phyloP scores from a whole-genome alignment of 192 early-diverging fungal species.

The Coemansia sp. region DNA sequence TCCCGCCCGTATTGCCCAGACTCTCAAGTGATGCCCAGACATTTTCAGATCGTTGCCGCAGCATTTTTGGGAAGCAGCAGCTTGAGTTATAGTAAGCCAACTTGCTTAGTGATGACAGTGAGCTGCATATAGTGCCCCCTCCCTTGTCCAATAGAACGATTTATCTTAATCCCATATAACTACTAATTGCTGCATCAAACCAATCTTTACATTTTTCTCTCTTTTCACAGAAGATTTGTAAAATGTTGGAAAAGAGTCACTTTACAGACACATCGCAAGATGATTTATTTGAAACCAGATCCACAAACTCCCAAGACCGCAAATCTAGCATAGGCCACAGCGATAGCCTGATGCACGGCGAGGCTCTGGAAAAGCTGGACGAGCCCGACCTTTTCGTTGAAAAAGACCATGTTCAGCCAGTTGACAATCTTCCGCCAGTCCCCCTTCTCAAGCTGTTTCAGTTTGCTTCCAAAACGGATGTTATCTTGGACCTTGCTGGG shows the following conservation, averaged over 20 bases:
- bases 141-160: no score
- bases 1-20: background rate
- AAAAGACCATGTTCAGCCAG: background rate
- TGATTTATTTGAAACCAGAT: conserved; percentile 6
- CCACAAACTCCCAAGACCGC: conserved; percentile 2
- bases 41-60: no score
- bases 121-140: no score
- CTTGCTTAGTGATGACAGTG: no score
- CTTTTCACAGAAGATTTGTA: background rate
- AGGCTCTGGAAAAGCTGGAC: conserved; percentile 5
- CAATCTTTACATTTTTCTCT: no score
- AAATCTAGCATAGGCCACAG: conserved; percentile 4
- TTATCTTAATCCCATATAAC: no score
- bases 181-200: no score
- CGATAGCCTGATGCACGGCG: background rate
- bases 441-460: conserved; percentile 63
- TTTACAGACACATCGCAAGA: conserved; percentile 2
- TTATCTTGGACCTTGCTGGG: conserved; percentile 56
- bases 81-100: no score
- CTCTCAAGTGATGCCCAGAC: background rate
- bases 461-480: conserved; percentile 64
- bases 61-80: no score
- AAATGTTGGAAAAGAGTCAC: conserved; percentile 9
- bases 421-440: conserved; percentile 26
- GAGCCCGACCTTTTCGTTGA: conserved; percentile 13